Evolutionary conservation across 2,329 filamentous ascomycete species (phyloP).

Genomic region (Fusarium brachygibbosum): DNA sequence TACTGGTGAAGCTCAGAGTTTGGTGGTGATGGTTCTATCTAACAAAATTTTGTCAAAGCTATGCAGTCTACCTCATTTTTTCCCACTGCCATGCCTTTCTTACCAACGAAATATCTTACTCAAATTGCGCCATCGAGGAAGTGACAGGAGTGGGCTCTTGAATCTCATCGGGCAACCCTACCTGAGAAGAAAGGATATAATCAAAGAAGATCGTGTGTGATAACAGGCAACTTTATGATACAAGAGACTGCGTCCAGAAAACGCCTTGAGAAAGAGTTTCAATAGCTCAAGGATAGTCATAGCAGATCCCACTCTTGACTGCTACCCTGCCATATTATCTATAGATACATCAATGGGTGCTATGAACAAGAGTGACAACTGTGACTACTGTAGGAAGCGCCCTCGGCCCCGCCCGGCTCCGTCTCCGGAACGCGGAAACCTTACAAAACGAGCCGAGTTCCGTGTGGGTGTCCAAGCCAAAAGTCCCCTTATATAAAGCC

Average conservation of each 20-base stretch:
- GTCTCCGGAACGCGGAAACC: constrained; percentile 31
- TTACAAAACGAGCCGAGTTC: constrained; percentile 41
- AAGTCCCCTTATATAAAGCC: constrained; percentile 20
- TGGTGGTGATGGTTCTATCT: neutral
- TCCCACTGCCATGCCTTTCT: neutral
- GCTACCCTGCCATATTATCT: neutral
- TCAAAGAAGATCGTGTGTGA: neutral
- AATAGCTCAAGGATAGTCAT: neutral
- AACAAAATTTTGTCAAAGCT: neutral
- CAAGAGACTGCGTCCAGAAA: neutral
- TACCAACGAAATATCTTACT: neutral
- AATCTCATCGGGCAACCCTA: too few relatives aligned
- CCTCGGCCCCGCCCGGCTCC: constrained; percentile 32
- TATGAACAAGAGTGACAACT: neutral
- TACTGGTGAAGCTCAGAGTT: constrained; percentile 8
- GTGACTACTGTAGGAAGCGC: constrained; percentile 1
- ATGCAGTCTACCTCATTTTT: neutral
- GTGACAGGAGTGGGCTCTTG: neutral
- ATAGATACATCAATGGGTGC: neutral
- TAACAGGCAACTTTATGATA: neutral
- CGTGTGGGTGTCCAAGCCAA: constrained; percentile 10
- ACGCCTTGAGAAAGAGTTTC: neutral
- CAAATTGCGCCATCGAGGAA: neutral
- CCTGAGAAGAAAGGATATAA: too few relatives aligned
- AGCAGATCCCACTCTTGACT: neutral